A percentile compares a stretch with the other conserved stretches of the same genome.
phyloP scores from a whole-genome alignment of 1,139 yeast species.

The Debaryomyces psychrophilus region DNA sequence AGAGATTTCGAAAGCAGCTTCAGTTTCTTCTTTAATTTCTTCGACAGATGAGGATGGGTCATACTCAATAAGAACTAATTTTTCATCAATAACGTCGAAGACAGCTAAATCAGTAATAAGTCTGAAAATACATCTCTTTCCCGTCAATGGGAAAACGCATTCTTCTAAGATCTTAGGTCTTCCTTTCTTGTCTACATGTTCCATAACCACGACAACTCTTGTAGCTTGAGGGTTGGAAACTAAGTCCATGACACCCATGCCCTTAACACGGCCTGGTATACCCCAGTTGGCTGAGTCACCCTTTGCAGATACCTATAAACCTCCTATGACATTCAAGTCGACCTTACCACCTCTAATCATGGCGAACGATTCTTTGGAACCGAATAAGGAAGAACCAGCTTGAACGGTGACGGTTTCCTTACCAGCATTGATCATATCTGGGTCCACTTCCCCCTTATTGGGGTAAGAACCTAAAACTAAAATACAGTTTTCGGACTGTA shows the following conservation, averaged over 20 bases:
- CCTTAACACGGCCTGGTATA: slow-evolving; percentile 52
- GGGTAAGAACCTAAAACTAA: slow-evolving; percentile 56
- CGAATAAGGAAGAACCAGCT: slow-evolving; percentile 51
- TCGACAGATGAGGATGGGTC: slow-evolving; percentile 25
- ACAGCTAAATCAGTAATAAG: slow-evolving; percentile 55
- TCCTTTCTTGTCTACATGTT: slow-evolving; percentile 52
- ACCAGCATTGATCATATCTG: slow-evolving; percentile 55
- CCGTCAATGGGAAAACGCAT: slow-evolving; percentile 52
- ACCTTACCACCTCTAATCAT: slow-evolving; percentile 54
- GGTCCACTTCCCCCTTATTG: slow-evolving; percentile 43
- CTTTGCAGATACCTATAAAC: slow-evolving; percentile 49
- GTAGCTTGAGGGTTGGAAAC: slow-evolving; percentile 51
- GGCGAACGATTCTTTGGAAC: slow-evolving; percentile 53
- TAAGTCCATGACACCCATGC: slow-evolving; percentile 62
- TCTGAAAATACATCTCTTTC: slow-evolving; percentile 45
- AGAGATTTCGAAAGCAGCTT: slow-evolving; percentile 41
- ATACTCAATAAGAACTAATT: slow-evolving; percentile 42
- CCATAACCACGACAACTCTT: slow-evolving; percentile 52
- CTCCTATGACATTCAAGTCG: slow-evolving; percentile 50
- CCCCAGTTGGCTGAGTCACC: slow-evolving; percentile 60
- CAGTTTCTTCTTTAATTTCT: slow-evolving; percentile 43
- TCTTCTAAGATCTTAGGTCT: slow-evolving; percentile 47
- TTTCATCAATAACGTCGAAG: slow-evolving; percentile 43
- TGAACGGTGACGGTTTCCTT: slow-evolving; percentile 53
- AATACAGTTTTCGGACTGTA: slow-evolving; percentile 54